Conservation (phyloP, 176 grass and related monocot species). For the Musa itinerans region DNA sequence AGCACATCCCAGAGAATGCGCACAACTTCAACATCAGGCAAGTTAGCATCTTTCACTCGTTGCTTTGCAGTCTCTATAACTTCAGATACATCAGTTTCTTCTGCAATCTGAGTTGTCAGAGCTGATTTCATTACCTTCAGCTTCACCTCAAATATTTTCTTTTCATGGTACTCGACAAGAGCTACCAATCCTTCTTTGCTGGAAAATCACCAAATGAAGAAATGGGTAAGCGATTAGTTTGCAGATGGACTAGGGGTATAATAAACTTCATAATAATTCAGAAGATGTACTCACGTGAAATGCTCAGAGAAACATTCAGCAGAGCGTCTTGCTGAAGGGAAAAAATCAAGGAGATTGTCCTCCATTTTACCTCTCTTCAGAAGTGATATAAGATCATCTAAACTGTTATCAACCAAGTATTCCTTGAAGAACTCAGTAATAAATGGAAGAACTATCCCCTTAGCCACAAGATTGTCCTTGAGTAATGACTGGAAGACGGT, state of each 20-base stretch:
- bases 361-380: constrained; percentile 94
- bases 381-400: constrained; percentile 91
- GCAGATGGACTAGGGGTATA: not conserved
- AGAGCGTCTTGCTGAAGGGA: constrained; percentile 59
- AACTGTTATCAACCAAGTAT: constrained; percentile 79
- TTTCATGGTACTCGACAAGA: constrained; percentile 84
- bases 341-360: constrained; percentile 89
- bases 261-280: not conserved
- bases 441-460: constrained; percentile 89
- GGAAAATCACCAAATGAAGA: constrained; percentile 9
- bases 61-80: constrained; percentile 77
- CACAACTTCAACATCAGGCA: constrained; percentile 85
- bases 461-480: constrained; percentile 95
- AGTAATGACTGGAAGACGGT: constrained; percentile 87
- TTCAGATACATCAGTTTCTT: constrained; percentile 81
- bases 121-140: constrained; percentile 88
- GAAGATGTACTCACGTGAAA: constrained; percentile 50
- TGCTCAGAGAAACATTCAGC: constrained; percentile 75
- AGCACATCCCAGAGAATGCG: constrained; percentile 92
- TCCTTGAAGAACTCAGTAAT: constrained; percentile 90
- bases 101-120: constrained; percentile 64
- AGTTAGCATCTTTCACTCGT: constrained; percentile 86
- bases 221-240: not conserved
- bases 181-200: constrained; percentile 79
- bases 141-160: constrained; percentile 99